phyloP scores from a whole-genome alignment of 495 filamentous ascomycete species.

The Lindgomyces ingoldianus region DNA sequence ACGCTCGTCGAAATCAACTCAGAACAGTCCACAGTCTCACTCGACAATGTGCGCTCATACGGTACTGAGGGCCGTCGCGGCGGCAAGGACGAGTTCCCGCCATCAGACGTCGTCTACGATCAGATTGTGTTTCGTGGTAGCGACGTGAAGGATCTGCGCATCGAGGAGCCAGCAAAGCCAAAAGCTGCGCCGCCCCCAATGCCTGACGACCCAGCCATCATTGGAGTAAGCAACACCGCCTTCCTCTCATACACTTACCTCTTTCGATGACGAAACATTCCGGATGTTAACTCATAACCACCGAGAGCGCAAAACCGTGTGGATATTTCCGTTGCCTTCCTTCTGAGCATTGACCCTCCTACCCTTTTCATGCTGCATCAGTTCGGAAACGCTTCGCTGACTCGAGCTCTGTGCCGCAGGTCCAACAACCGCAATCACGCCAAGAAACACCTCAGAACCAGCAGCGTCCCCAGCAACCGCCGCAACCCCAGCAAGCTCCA shows the following conservation, averaged over 20 bases:
- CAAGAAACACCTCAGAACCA: conserved; percentile 33
- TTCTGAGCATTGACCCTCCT: conserved; percentile 66
- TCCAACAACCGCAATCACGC: conserved; percentile 34
- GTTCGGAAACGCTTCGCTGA: conserved; percentile 15
- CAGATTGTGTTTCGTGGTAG: conserved; percentile 99
- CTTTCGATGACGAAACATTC: conserved; percentile 72
- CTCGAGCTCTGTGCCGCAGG: conserved; percentile 29
- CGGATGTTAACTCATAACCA: conserved; percentile 75
- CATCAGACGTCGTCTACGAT: conserved; percentile 86
- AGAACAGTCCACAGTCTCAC: conserved; percentile 89
- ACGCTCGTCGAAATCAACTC: conserved; percentile 97
- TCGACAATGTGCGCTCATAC: conserved; percentile 90
- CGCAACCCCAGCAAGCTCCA: conserved; percentile 45
- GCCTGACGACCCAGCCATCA: conserved; percentile 93
- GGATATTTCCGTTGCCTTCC: conserved; percentile 99
- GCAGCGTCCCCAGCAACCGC: conserved; percentile 38
- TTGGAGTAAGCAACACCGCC: conserved; percentile 74
- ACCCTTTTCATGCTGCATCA: background rate
- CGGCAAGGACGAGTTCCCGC: conserved; percentile 75
- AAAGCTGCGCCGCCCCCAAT: conserved; percentile 66
- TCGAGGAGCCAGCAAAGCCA: conserved; percentile 81
- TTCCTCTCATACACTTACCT: conserved; percentile 20
- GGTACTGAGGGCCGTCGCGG: conserved; percentile 89
- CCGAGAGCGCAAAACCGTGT: conserved; percentile 93
- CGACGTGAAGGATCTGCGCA: conserved; percentile 95